A percentile compares a stretch with the other conserved stretches of the same genome.
Evolutionary conservation across 208 protist genomes (phyloP).

Genomic region (Angomonas deanei): DNA sequence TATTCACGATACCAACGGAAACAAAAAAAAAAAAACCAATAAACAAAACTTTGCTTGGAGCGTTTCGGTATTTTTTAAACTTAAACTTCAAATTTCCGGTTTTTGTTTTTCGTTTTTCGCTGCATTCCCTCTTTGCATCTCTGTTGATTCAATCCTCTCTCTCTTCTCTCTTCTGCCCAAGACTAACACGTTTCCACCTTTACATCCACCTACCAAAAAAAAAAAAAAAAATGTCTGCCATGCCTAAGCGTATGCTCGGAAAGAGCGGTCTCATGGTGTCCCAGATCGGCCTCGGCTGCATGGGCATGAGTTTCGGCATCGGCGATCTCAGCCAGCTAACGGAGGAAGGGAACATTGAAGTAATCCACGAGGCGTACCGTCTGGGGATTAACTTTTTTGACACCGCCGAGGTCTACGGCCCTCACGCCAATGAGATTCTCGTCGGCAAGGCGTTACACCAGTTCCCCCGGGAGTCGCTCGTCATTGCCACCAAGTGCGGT

Average conservation of each 20-base stretch:
- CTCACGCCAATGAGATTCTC: constrained; percentile 25
- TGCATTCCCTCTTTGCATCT: background rate
- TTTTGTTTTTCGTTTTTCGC: constrained; percentile 2
- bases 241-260: constrained; percentile 18
- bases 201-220: too few species aligned
- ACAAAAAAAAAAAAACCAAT: constrained; percentile 2
- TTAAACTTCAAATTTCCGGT: too few species aligned
- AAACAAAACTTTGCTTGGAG: background rate
- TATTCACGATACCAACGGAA: background rate
- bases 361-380: constrained; percentile 22
- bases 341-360: constrained; percentile 11
- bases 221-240: background rate
- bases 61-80: background rate
- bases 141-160: background rate
- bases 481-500: constrained; percentile 29
- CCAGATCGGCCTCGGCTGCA: constrained; percentile 26
- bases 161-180: too few species aligned
- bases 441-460: constrained; percentile 21
- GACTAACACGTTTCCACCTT: background rate
- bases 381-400: constrained; percentile 36
- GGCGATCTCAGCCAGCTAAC: constrained; percentile 7
- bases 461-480: constrained; percentile 18
- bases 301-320: constrained; percentile 29
- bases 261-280: constrained; percentile 22
- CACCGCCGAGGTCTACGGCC: constrained; percentile 29